A percentile compares a stretch with the other conserved stretches of the same genome.
phyloP scores from a whole-genome alignment of 257 asterid species.

The Ilex asprella region DNA sequence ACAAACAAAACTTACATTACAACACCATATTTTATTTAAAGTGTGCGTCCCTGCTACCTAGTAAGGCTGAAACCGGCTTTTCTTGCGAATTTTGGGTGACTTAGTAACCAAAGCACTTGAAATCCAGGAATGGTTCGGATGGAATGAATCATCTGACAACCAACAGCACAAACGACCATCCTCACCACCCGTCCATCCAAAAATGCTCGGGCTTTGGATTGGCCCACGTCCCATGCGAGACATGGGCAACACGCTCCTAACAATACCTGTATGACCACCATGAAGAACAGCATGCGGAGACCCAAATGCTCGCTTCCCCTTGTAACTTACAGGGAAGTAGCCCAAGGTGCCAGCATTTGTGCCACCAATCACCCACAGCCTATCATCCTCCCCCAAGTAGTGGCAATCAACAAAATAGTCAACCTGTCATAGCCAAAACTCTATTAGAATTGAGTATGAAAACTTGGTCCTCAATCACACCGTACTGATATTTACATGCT shows the following conservation, averaged over 20 bases:
- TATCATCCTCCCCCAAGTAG: conserved; percentile 66
- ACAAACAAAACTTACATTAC: too few relatives aligned
- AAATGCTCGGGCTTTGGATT: conserved; percentile 33
- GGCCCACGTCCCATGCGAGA: conserved; percentile 29
- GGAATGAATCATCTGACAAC: conserved; percentile 44
- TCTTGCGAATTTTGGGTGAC: conserved; percentile 37
- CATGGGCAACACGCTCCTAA: conserved; percentile 68
- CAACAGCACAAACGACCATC: conserved; percentile 94
- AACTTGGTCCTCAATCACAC: too few relatives aligned
- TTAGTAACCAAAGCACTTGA: conserved; percentile 50
- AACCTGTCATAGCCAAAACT: conserved; percentile 36
- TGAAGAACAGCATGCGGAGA: conserved; percentile 71
- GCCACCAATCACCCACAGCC: conserved; percentile 78
- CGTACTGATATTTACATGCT: too few relatives aligned
- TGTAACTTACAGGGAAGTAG: conserved; percentile 57
- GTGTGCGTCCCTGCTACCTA: conserved; percentile 15
- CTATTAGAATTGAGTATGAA: neutral
- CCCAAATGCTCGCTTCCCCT: conserved; percentile 30
- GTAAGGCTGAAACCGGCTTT: conserved; percentile 56
- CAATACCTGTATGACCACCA: conserved; percentile 72
- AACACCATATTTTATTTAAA: too few relatives aligned
- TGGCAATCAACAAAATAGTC: conserved; percentile 86
- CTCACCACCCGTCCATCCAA: conserved; percentile 94
- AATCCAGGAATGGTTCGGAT: conserved; percentile 48
- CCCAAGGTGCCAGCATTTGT: conserved; percentile 70